Base-by-base conservation (phyloP, 2,329 filamentous ascomycete genomes). In the Nigrospora osmanthi region DNA sequence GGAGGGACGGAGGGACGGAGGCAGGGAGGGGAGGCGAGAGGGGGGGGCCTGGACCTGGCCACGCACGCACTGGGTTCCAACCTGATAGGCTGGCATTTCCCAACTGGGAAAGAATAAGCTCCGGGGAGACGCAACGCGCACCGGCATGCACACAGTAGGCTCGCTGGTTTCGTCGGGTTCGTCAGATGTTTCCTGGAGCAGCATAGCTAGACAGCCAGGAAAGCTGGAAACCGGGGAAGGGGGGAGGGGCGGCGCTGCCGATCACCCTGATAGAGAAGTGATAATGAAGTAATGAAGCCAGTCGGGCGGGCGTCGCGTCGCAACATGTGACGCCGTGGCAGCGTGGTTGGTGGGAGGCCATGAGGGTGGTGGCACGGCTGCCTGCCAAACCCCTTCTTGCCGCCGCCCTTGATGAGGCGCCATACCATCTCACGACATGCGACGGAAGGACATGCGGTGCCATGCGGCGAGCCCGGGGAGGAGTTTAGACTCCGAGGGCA, bases 81-180 rank as follows among this genome's bases (percentile, higher is more conserved):
- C 23, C 40, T 42, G 40, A 36, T 36, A 45, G 44, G 44, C 44
- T 45, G 17, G 44, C 34, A 45, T 45, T 45, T 28, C 44, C 44
- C 30, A 38, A 45, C 44, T 36, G n/a, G 44, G 44, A 41, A 45
- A 45, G 44, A 32, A 36, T 45, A 42, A 41, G 31, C 39, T 28
- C 23, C 23, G 23, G 23, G 23, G 9, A 28, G 23, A 28, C 23
- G 23, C 23, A 28, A 7, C 7, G 23, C 23, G 23, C 23, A 7
- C 23, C 32, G 38, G 17, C 17, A 13, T 40, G 14, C 28, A n/a
- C 38, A 35, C 16, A 7, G 13, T 9, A 33, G 31, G 23, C 23
- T 28, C 23, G 23, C 23, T 28, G 23, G 23, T 35, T 36, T 32
- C 23, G 33, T 30, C 44, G 38, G 28, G 44, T 11, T 16, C 36